Conservation (phyloP, 2,329 filamentous ascomycete genomes). For the Macroventuria anomochaeta region DNA sequence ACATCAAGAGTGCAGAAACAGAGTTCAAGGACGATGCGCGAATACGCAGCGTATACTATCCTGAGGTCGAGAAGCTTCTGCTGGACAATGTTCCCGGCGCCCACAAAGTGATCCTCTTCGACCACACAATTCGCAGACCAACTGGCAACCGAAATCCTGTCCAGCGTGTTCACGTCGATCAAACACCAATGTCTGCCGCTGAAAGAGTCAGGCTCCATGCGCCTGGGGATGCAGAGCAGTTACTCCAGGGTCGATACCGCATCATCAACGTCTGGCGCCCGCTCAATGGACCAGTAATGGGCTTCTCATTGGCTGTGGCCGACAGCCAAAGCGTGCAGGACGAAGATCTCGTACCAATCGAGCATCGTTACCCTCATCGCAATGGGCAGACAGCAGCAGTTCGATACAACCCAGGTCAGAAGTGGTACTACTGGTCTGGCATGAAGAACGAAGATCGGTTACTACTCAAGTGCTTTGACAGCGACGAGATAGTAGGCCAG, state of each 20-base stretch:
- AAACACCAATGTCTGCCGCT: conserved; percentile 70
- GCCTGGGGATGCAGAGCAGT: conserved; percentile 67
- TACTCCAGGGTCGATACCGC: conserved; percentile 74
- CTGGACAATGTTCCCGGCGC: conserved; percentile 70
- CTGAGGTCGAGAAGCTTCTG: conserved; percentile 78
- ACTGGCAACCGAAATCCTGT: conserved; percentile 72
- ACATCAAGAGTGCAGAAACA: conserved; percentile 62
- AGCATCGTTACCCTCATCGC: conserved; percentile 75
- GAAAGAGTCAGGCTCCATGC: conserved; percentile 73
- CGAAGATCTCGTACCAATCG: conserved; percentile 71
- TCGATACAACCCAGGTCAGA: conserved; percentile 64
- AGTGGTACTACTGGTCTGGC: conserved; percentile 82
- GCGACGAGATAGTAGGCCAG: conserved; percentile 50
- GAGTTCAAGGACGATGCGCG: conserved; percentile 72
- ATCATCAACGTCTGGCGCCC: conserved; percentile 88
- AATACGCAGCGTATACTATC: conserved; percentile 79
- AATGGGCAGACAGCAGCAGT: conserved; percentile 78
- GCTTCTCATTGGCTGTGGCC: conserved; percentile 64
- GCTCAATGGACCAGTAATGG: conserved; percentile 64
- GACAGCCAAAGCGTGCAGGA: conserved; percentile 63
- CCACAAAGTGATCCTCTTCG: conserved; percentile 75
- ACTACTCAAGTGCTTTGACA: conserved; percentile 81
- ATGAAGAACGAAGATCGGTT: conserved; percentile 77
- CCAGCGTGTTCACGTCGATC: conserved; percentile 79
- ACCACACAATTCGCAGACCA: conserved; percentile 84